Evolutionary conservation across 805 yeast genomes (phyloP), one percentile per base, ranked within the genome.

Genomic region (Saturnispora zaruensis): DNA sequence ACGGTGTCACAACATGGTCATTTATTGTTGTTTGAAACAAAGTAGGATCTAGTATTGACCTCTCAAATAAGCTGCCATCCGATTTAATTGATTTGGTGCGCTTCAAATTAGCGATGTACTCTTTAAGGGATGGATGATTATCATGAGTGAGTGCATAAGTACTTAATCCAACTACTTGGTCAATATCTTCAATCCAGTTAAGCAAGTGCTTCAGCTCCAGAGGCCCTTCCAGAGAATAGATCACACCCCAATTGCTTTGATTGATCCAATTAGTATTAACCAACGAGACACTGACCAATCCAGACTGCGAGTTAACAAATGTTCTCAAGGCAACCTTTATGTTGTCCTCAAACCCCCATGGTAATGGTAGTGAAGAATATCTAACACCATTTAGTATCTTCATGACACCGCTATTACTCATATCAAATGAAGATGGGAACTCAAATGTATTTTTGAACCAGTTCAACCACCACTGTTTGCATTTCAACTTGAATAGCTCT

Each of bases 381-480:
- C 67, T 55, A 18, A 57, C 53, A 2, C 67, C 66, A 11, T 61
- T 43, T 5, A 64, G 51, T 25, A 65, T 33, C 45, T 65, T 68
- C 42, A 68, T 45, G n/a, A 63, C 46, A 0, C 75, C 75, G 48
- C 66, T 60, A 43, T 63, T 68, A 11, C 51, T 51, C 14, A 69
- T 33, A 9, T 58, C 54, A 41, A 53, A 66, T 23, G 56, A 57
- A 4, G 61, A 57, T 7, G 37, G 30, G 34, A 57, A 58, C 34
- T 60, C 63, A 25, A 66, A 63, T 32, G 59, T 56, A 48, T 63
- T 59, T 2, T n/a, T 40, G 3, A 66, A 50, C 74, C 75, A 72
- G 2, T 48, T 49, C 3, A 41, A 50, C 73, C 74, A 72, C 75
- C 75, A 71, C 18, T 52, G 48, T 14, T 41, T 48, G 1, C 52